Evolutionary conservation across 108 stramenopile species (phyloP).

Genomic region (Skeletonema tropicum): DNA sequence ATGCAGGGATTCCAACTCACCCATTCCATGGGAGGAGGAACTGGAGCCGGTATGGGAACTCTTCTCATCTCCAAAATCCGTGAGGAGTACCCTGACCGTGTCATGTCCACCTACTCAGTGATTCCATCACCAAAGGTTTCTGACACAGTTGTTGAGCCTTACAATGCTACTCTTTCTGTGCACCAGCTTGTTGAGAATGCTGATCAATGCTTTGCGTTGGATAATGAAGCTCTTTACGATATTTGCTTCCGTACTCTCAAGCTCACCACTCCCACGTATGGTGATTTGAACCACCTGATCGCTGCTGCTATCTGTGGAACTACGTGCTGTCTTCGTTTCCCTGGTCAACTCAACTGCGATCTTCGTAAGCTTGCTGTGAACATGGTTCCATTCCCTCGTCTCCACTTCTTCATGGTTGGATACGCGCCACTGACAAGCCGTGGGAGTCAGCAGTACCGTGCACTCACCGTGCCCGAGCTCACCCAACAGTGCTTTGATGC

Average conservation of each 20-base stretch:
- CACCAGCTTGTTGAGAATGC: conserved; percentile 98
- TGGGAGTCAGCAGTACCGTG: conserved; percentile 95
- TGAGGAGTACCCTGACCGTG: conserved; percentile 96
- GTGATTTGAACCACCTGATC: conserved; percentile 95
- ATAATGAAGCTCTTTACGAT: conserved; percentile 97
- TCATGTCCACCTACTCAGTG: conserved; percentile 92
- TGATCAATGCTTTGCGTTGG: conserved; percentile 95
- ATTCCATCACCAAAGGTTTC: conserved; percentile 96
- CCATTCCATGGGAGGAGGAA: conserved; percentile 94
- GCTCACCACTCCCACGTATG: conserved; percentile 90
- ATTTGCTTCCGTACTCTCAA: conserved; percentile 95
- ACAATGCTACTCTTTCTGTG: conserved; percentile 97
- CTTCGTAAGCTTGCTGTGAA: conserved; percentile 98
- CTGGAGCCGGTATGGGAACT: conserved; percentile 94
- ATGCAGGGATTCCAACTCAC: conserved; percentile 92
- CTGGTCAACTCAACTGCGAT: conserved; percentile 98
- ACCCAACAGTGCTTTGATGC: conserved; percentile 96
- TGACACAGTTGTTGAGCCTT: conserved; percentile 96
- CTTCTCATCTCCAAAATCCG: conserved; percentile 95
- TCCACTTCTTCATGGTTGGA: conserved; percentile 99
- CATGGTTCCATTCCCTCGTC: conserved; percentile 99
- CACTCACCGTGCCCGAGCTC: conserved; percentile 96
- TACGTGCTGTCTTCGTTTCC: conserved; percentile 96
- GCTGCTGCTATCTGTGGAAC: conserved; percentile 94
- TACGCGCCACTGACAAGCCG: conserved; percentile 93